phyloP scores from a whole-genome alignment of 495 filamentous ascomycete genomes.

The Aspergillus sclerotioniger region DNA sequence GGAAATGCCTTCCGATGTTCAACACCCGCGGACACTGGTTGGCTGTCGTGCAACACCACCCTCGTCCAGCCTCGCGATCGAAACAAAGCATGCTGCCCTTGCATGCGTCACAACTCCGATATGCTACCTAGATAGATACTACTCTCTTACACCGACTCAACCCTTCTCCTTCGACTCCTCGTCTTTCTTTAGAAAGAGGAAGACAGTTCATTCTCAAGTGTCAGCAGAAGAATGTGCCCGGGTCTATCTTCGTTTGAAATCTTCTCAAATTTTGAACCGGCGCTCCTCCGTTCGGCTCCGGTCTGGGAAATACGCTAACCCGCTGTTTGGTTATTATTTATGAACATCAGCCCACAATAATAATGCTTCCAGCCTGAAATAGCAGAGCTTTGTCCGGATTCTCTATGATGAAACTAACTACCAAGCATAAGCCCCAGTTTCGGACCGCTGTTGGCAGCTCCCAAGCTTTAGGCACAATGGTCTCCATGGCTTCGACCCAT shows the following conservation, averaged over 20 bases:
- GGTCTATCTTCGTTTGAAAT: background rate
- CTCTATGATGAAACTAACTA: background rate
- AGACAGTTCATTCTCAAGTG: background rate
- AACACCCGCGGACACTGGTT: background rate
- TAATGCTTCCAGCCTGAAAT: background rate
- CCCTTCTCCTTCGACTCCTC: background rate
- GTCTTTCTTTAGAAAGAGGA: too few species aligned
- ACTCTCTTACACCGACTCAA: background rate
- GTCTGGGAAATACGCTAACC: background rate
- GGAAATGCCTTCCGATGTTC: background rate
- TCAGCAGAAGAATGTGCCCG: background rate
- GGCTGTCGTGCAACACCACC: background rate
- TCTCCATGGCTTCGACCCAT: constrained; percentile 6
- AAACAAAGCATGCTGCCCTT: background rate
- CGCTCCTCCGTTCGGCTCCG: background rate
- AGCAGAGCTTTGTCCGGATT: background rate
- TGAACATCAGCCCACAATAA: background rate
- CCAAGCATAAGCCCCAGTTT: background rate
- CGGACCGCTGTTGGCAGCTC: background rate
- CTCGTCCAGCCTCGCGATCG: background rate
- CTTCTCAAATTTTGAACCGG: background rate
- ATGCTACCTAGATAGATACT: too few species aligned
- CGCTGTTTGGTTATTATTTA: background rate
- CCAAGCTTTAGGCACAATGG: background rate
- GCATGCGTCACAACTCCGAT: background rate